Base-by-base conservation (phyloP, 345 rosid species). In the Dovyalis caffra region DNA sequence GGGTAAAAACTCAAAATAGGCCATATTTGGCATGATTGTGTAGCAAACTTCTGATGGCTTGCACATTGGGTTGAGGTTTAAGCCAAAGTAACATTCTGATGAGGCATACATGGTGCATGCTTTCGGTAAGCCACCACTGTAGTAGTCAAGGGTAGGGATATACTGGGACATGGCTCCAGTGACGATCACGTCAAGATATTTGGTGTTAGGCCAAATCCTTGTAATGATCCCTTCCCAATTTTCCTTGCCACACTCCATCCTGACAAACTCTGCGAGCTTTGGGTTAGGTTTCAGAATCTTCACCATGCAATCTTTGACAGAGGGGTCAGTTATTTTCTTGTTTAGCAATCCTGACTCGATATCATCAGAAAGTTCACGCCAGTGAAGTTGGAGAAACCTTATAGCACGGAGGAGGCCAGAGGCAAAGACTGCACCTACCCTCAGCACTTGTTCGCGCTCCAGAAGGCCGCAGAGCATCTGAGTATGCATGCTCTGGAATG, bases 161-260 rank as follows among this genome's bases (percentile, higher is more conserved):
- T 84, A 84, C 26, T 84, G 86, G 40, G 86, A 80, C 86, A 84
- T 84, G 20, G 86, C 82, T n/a, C 86, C 86, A 5, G 86, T 84
- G 7, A 84, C 86, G 16, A 81, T 84, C 49, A 84, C 86, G 35
- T 84, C 86, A 20, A 84, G 65, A 37, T 78, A 84, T 71, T 84
- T 84, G 18, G 84, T 84, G 64, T 78, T 84, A 18, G 84, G 86
- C 86, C 86, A 84, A 63, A 84, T 78, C 49, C 84, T 75, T 8
- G 74, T 69, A 29, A 84, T 78, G 25, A 84, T 84, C 8, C 86
- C 78, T 20, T 71, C 84, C 86, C 86, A 81, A 2, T 76, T 74
- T 31, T 79, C 82, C 58, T 66, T 43, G 2, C 63, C 28, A 18
- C 86, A 84, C 69, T 84, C 82, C 15, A 20, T 51, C 23, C 56